Base-by-base conservation (phyloP, 345 rosid species). In the Cochlearia excelsa region DNA sequence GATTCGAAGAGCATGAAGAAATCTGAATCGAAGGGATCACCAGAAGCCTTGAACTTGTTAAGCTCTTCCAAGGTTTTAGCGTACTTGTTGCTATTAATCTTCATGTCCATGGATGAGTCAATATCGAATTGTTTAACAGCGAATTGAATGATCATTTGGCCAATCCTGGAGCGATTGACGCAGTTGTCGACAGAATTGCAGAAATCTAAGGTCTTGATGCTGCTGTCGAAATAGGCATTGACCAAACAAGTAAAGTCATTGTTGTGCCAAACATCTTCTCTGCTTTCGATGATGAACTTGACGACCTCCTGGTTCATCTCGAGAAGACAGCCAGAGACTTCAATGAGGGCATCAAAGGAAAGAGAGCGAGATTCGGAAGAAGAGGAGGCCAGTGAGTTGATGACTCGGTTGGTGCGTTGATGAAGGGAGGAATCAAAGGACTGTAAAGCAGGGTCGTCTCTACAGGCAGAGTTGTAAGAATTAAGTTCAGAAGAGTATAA, bases 291-390 rank as follows among this genome's bases (percentile, higher is more conserved):
- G 53, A 92, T 88, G 55, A 84, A 77, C 46, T 67, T 74, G 50
- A 75, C 91, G 9, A 78, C 94, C 23, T 83, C 97, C 61, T 86
- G 91, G 71, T 88, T 84, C 91, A 84, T 83, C 6, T 83, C 97
- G n/a, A 88, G 86, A 41, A 92, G 82, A 56, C 82, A 71, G 1
- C 63, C 80, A 0, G 84, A 86, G 54, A 85, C 87, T 74, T 84
- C 95, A 28, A 71, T 72, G 70, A 92, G 88, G 0, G 99, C 84
- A 55, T 85, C 89, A 8, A 83, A 82, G 5, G 97, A 88, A 7
- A 91, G 57, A 23, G 88, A 72, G 1, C 73, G 75, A 44, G 74
- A 67, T 68, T 77, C 93, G 40, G 76, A 75, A 9, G 79, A 74
- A 26, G 81, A 75, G 1, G 35, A 31, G 5, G 84, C 79, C 39